phyloP scores from a whole-genome alignment of 257 asterid genomes.

The Capsicum pubescens region DNA sequence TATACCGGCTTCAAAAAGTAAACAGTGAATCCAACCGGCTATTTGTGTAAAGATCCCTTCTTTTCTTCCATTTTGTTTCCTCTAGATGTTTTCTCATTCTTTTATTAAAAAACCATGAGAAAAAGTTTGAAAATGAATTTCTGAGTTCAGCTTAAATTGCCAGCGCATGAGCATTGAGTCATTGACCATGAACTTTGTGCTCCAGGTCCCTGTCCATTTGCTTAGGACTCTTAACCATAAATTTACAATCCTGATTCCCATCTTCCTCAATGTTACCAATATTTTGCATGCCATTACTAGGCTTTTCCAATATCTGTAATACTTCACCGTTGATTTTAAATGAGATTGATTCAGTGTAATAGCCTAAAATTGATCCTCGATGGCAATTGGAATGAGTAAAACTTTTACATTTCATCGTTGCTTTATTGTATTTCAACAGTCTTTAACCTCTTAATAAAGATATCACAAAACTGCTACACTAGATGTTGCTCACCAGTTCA shows the following conservation, averaged over 20 bases:
- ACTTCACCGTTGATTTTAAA: not conserved
- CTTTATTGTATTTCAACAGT: not conserved
- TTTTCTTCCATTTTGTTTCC: not conserved
- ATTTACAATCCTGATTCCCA: not conserved
- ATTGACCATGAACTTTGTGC: not conserved
- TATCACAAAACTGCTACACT: not conserved
- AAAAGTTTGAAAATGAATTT: slow-evolving; percentile 3
- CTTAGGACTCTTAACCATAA: not conserved
- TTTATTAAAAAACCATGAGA: not conserved
- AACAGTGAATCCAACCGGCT: too few species aligned
- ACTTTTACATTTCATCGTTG: not conserved
- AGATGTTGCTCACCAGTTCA: not conserved
- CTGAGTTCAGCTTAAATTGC: not conserved
- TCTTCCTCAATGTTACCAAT: not conserved
- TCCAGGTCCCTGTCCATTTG: not conserved
- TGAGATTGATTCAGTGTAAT: not conserved
- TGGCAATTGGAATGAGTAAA: not conserved
- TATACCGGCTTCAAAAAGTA: too few species aligned
- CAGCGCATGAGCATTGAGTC: slow-evolving; percentile 14
- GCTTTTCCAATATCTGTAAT: not conserved
- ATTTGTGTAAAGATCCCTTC: too few species aligned
- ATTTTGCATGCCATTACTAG: not conserved
- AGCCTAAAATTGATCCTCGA: not conserved
- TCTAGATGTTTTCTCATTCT: not conserved
- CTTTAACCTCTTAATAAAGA: not conserved